Percentiles rank a stretch among this genome's conserved stretches.
phyloP scores from a whole-genome alignment of 768 basidiomycete genomes.

The Tylopilus felleus region DNA sequence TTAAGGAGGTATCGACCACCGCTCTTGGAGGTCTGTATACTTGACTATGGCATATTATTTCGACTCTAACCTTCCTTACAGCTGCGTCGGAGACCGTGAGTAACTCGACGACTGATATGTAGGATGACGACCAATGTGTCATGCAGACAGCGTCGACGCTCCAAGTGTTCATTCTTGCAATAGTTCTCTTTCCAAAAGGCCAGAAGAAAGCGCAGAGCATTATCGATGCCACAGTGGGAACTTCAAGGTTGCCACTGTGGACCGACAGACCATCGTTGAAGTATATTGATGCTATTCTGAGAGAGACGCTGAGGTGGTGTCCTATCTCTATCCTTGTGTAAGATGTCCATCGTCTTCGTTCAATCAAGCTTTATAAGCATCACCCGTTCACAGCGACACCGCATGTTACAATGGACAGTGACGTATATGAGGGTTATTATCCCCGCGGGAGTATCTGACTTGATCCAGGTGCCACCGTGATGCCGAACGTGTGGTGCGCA shows the following conservation, averaged over 20 bases:
- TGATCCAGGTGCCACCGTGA: constrained; percentile 19
- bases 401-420: constrained; percentile 20
- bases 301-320: constrained; percentile 29
- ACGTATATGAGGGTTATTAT: constrained; percentile 25
- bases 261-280: constrained; percentile 22
- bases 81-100: constrained; percentile 20
- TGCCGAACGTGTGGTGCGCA: constrained; percentile 29
- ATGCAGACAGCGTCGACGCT: constrained; percentile 26
- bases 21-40: constrained; percentile 17
- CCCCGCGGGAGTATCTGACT: background rate
- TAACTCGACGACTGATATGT: background rate
- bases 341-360: background rate
- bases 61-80: background rate
- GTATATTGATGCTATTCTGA: constrained; percentile 29
- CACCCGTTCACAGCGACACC: constrained; percentile 5
- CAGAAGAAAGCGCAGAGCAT: constrained; percentile 22
- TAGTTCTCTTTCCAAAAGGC: constrained; percentile 18
- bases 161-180: constrained; percentile 31
- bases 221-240: constrained; percentile 28
- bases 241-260: constrained; percentile 25
- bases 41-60: background rate
- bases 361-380: background rate
- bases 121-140: background rate
- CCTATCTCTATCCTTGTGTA: constrained; percentile 24
- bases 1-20: constrained; percentile 21